Percentiles rank a stretch among this genome's conserved stretches.
Evolutionary conservation across 2,329 filamentous ascomycete genomes (phyloP).

Genomic region (Beauveria scarabaeidicola): DNA sequence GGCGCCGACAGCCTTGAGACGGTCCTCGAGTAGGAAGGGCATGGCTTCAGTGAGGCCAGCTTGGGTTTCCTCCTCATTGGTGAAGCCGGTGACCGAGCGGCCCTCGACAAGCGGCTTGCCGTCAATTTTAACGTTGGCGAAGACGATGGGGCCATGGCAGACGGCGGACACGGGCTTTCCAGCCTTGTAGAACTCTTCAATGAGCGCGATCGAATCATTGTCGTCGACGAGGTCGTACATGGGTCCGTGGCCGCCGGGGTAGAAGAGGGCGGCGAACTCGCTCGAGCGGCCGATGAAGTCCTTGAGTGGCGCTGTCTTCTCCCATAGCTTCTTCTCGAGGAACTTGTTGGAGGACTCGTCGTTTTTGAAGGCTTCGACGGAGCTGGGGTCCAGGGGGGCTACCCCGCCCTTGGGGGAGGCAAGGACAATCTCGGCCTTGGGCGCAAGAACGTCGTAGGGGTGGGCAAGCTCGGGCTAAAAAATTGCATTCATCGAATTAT

Average conservation of each 20-base stretch:
- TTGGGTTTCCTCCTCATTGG: constrained; percentile 48
- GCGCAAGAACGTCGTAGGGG: constrained; percentile 49
- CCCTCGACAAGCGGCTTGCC: constrained; percentile 48
- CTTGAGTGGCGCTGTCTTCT: constrained; percentile 50
- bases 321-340: constrained; percentile 51
- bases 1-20: constrained; percentile 43
- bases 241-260: constrained; percentile 51
- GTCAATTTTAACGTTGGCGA: constrained; percentile 48
- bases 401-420: constrained; percentile 55
- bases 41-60: constrained; percentile 40
- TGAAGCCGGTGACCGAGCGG: constrained; percentile 52
- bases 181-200: constrained; percentile 51
- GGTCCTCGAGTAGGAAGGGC: constrained; percentile 52
- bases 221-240: constrained; percentile 60
- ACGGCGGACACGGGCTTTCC: constrained; percentile 58
- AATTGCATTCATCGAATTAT: background rate
- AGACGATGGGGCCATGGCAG: constrained; percentile 59
- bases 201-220: constrained; percentile 47
- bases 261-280: constrained; percentile 56
- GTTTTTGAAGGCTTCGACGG: constrained; percentile 43
- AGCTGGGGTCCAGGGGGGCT: constrained; percentile 52
- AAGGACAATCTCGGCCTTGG: constrained; percentile 45
- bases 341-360: constrained; percentile 48
- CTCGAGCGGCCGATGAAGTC: constrained; percentile 45
- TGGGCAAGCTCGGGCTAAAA: constrained; percentile 53